A percentile compares a stretch with the other conserved stretches of the same genome.
These are phyloP conservation scores for Rhizopogon roseolus DNA, from an alignment of 768 basidiomycete species.

Conservation along the genomic window DNA sequence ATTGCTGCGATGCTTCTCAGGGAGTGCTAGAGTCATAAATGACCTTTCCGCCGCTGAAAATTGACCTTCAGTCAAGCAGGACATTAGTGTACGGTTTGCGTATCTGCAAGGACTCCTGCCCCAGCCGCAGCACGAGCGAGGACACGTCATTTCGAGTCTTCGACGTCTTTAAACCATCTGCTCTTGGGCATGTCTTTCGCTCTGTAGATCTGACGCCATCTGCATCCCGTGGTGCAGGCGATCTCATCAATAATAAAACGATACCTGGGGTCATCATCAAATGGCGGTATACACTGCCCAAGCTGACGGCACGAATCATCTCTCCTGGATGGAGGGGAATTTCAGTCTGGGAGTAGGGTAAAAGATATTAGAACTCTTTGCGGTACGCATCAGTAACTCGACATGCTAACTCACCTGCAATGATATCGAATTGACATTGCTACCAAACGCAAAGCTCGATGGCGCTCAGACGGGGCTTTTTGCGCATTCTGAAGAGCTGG, in stretches of 20 bases:
- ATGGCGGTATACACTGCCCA: slow-evolving; percentile 78
- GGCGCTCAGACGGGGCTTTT: slow-evolving; percentile 76
- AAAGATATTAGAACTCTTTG: slow-evolving; percentile 48
- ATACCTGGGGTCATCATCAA: slow-evolving; percentile 96
- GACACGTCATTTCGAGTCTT: slow-evolving; percentile 22
- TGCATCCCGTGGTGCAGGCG: slow-evolving; percentile 62
- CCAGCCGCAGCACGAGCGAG: slow-evolving; percentile 47
- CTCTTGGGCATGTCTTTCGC: slow-evolving; percentile 48
- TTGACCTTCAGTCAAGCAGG: slow-evolving; percentile 70
- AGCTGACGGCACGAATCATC: slow-evolving; percentile 31
- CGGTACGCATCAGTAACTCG: slow-evolving; percentile 2
- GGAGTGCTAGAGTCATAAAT: too few relatives aligned
- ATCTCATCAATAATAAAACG: slow-evolving; percentile 91
- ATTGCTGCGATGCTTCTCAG: too few relatives aligned
- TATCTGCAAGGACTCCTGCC: slow-evolving; percentile 61
- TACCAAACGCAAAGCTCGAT: slow-evolving; percentile 88
- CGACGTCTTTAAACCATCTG: slow-evolving; percentile 2
- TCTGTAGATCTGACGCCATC: slow-evolving; percentile 56
- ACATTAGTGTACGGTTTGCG: slow-evolving; percentile 66
- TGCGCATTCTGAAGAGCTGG: slow-evolving; percentile 67
- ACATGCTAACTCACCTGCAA: slow-evolving; percentile 36
- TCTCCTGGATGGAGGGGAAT: slow-evolving; percentile 43
- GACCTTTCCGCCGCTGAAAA: slow-evolving; percentile 60
- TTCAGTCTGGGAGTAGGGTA: slow-evolving; percentile 63
- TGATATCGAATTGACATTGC: slow-evolving; percentile 66